Conservation (phyloP, 139 green algal genomes). For the Yamagishiella unicocca region DNA sequence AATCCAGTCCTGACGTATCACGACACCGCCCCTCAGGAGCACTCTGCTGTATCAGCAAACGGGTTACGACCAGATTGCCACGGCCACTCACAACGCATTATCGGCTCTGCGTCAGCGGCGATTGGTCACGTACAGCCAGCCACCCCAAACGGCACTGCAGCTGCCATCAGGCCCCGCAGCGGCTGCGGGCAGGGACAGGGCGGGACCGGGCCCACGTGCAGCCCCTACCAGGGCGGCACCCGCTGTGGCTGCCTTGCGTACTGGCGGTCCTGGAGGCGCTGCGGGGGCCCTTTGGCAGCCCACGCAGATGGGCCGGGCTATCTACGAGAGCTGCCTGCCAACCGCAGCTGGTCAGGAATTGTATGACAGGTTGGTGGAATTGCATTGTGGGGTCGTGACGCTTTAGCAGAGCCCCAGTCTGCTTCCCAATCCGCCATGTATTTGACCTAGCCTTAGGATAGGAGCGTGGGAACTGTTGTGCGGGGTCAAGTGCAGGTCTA, state of each 20-base stretch:
- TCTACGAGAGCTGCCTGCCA: conserved; percentile 68
- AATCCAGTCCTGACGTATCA: too few relatives aligned
- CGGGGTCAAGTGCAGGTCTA: too few relatives aligned
- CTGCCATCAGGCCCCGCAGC: not conserved
- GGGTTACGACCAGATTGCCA: conserved; percentile 19
- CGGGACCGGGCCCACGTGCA: not conserved
- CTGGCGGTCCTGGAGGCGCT: not conserved
- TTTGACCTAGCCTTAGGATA: too few relatives aligned
- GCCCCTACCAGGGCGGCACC: not conserved
- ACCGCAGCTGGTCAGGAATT: conserved; percentile 55
- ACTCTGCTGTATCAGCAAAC: conserved; percentile 65
- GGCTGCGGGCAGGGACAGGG: not conserved
- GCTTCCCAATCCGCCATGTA: too few relatives aligned
- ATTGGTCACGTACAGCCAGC: conserved; percentile 32
- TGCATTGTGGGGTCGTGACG: too few relatives aligned
- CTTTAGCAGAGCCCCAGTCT: too few relatives aligned
- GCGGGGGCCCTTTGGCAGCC: conserved; percentile 40
- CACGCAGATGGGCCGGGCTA: conserved; percentile 65
- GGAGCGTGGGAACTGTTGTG: too few relatives aligned
- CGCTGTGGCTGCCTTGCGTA: not conserved
- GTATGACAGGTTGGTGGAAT: conserved; percentile 49
- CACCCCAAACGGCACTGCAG: not conserved
- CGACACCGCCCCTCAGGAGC: conserved; percentile 44
- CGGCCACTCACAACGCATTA: conserved; percentile 53
- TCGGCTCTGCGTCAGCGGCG: conserved; percentile 39